Base-by-base conservation (phyloP, 2,329 filamentous ascomycete genomes). In the Apiospora rasikravindrae region DNA sequence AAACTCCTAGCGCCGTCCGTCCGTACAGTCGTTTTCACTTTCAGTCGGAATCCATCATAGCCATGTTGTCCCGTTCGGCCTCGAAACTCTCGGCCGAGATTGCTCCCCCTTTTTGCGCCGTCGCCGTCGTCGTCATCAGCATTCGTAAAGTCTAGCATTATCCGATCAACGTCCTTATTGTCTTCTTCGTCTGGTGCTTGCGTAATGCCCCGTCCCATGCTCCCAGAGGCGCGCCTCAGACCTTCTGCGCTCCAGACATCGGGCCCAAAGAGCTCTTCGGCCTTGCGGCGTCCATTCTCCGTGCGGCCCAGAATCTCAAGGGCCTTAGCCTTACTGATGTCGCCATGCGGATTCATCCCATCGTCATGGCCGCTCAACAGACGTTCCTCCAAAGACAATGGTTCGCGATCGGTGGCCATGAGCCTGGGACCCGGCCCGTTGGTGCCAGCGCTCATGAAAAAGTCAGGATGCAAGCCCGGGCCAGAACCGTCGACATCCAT, bases 121-220 rank as follows among this genome's bases (percentile, higher is more conserved):
- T 87, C 86, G 33, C 79, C 70, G 0, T 88, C 86, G 33, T 84
- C 82, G 16, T 88, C 85, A 22, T 87, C 85, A 71, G 86, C 83
- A 72, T 89, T 88, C 4, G 87, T 88, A 74, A 89, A 83, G 61
- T 89, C 87, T 64, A 86, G 83, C 77, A 89, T 89, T 86, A 89
- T 88, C 74, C 85, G 86, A 71, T 88, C 86, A 4, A 87, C 86
- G 37, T 85, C 86, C 61, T 83, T 83, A 33, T 84, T 83, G 24
- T 86, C 86, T 47, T 85, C 84, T 7, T 86, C 84, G 74, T 76
- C 26, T 74, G 76, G 8, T 75, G 73, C 14, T 75, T 71, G 26
- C 73, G 76, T 22, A 73, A 72, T 69, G 74, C 71, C 69, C 77
- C 37, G 71, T 49, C 57, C 75, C 76, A 67, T 76, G 11, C 72